Evolutionary conservation across 805 yeast genomes (phyloP), one percentile per base, ranked within the genome.

Genomic region (Ogataea trehaloabstinens): DNA sequence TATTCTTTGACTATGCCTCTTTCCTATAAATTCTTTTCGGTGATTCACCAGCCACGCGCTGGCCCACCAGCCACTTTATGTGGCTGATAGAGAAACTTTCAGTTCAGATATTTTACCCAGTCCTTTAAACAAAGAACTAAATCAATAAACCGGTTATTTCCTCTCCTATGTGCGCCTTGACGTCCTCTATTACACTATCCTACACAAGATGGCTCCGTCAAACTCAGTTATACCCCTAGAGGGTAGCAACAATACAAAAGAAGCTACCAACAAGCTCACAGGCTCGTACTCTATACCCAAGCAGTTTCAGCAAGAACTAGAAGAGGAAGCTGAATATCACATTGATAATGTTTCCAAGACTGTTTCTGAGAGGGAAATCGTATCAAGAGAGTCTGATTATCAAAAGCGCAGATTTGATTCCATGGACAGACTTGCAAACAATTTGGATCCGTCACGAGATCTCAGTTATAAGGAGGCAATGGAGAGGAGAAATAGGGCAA

Each of bases 341-440:
- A 25, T 25, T 15, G 60, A 55, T 44, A 46, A 43, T 8, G 37
- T 56, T 11, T 28, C 55, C 28, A 49, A 62, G 15, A 51, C 53
- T 32, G 49, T 51, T 30, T 43, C 53, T 15, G 41, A 47, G 5
- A 55, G 60, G 37, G 50, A 63, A 1, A 50, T 61, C 19, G 56
- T 48, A 27, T 61, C 63, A 3, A 61, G 68, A 15, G 79, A 73
- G 48, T 61, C 65, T 31, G 73, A 68, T 4, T 80, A 77, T 52
- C 80, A 75, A 34, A 65, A 58, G 42, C 65, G 68, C 42, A 56
- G 49, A 35, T 54, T 58, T 29, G 51, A 46, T 2, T 19, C 35
- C 8, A 28, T 51, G 17, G 24, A 40, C 21, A 31, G 39, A 24
- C 35, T 34, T 19, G 52, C 38, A 17, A 45, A 41, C n/a, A 28